These are phyloP conservation scores for Imleria badia DNA, from an alignment of 768 basidiomycete genomes.

Conservation along the genomic window DNA sequence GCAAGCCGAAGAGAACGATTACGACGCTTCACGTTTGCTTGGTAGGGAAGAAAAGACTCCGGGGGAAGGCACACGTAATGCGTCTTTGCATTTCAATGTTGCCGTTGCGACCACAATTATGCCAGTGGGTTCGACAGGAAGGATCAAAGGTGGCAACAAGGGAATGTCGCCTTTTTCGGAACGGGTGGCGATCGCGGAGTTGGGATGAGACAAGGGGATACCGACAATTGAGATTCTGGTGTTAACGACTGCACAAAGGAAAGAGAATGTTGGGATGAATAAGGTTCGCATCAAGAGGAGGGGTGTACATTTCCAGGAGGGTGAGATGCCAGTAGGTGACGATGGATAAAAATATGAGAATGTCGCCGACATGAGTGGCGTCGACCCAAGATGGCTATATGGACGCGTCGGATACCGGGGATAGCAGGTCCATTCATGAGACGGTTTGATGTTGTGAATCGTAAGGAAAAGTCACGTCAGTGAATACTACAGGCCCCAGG, in stretches of 20 bases:
- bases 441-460: too few relatives aligned
- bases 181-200: background rate
- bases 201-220: background rate
- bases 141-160: too few relatives aligned
- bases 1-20: too few relatives aligned
- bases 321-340: background rate
- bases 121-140: too few relatives aligned
- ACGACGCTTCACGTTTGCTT: too few relatives aligned
- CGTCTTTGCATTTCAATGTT: too few relatives aligned
- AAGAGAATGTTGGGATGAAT: background rate
- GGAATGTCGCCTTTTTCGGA: background rate
- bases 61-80: too few relatives aligned
- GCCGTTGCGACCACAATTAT: too few relatives aligned
- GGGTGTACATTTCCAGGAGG: background rate
- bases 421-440: background rate
- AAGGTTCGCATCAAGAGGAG: background rate
- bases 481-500: background rate
- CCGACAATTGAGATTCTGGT: background rate
- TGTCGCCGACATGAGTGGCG: conserved; percentile 9
- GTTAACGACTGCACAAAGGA: background rate
- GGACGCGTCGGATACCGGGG: background rate
- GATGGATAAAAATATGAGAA: conserved; percentile 12
- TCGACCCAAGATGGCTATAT: conserved; percentile 19
- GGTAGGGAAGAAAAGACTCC: too few relatives aligned
- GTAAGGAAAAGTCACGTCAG: background rate